phyloP scores from a whole-genome alignment of 2,329 filamentous ascomycete genomes.

The Neonectria hederae region DNA sequence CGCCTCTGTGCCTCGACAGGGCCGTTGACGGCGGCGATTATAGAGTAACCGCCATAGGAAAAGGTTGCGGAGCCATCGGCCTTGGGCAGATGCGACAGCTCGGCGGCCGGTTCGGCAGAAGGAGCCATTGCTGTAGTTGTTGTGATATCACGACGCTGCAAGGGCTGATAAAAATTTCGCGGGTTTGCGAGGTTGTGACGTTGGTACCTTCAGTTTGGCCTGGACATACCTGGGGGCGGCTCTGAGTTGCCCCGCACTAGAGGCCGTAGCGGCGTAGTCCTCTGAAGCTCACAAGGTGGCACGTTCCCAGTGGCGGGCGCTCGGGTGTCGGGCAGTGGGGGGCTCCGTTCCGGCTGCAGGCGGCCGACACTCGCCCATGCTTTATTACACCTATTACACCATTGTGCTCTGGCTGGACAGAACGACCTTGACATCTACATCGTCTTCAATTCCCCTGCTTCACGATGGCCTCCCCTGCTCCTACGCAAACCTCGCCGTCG shows the following conservation, averaged over 20 bases:
- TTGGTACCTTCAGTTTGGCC: background rate
- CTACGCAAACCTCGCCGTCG: constrained; percentile 19
- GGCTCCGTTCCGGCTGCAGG: background rate
- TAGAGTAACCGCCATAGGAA: constrained; percentile 77
- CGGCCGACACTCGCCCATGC: background rate
- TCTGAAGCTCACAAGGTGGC: constrained; percentile 1
- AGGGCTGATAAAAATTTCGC: constrained; percentile 24
- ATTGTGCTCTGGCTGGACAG: background rate
- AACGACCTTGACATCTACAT: constrained; percentile 7
- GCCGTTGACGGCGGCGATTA: constrained; percentile 89
- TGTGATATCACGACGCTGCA: constrained; percentile 2
- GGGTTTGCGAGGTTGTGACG: background rate
- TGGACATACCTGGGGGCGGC: background rate
- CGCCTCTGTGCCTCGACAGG: constrained; percentile 89
- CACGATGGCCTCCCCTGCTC: constrained; percentile 40
- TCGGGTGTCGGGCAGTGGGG: background rate
- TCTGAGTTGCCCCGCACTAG: background rate
- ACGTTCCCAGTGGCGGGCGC: constrained; percentile 1
- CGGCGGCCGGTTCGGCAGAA: constrained; percentile 59
- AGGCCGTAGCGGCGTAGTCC: constrained; percentile 17
- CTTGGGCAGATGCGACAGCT: constrained; percentile 69
- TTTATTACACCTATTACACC: background rate
- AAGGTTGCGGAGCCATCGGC: constrained; percentile 85
- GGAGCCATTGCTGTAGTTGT: constrained; percentile 52
- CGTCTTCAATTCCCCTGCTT: constrained; percentile 2